Base-by-base conservation (phyloP, 495 filamentous ascomycete species). In the Lindgomyces ingoldianus region DNA sequence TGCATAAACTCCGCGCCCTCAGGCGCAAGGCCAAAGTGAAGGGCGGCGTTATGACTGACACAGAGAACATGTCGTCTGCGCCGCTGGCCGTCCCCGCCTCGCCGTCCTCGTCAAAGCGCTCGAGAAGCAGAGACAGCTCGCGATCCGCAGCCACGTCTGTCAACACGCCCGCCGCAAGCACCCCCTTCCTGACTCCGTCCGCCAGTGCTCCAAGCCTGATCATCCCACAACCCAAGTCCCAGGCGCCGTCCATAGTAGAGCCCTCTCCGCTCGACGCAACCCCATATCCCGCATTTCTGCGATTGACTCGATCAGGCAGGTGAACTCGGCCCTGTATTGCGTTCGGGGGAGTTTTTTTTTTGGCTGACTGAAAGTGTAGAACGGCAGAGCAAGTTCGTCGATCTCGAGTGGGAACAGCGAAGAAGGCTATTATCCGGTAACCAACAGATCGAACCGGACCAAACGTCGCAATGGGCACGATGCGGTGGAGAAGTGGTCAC, bases 321-420 rank as follows among this genome's bases (percentile, higher is more conserved):
- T 74, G 60, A 30, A 54, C 54, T 57, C 53, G 39, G 47, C 65
- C 65, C 26, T 0, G 22, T 30, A 51, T 25, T 24, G 27, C 33
- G 16, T 3, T 4, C 14, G 25, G n/a, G 33, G 11, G 12, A 29
- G n/a, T n/a, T n/a, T n/a, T n/a, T n/a, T n/a, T 14, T 12, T 39
- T 48, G 36, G 62, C 72, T 72, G 30, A 74, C 64, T 29, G n/a
- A 22, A 45, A 9, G 22, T 52, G 11, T n/a, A 57, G 39, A 57
- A 8, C 55, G 69, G 72, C 72, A 72, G 41, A 57, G 42, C 54
- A 87, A 83, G 68, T 89, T 88, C 73, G 65, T 78, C 8, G 85
- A 87, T 33, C 77, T 89, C 18, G 78, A 81, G 61, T 88, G 83
- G 84, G 79, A 80, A 45, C 85, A 89, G 70, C 81, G 84, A 36